Evolutionary conservation across 2,329 filamentous ascomycete species (phyloP), one percentile per base, ranked within the genome.

Genomic region (Pochonia chlamydosporia): DNA sequence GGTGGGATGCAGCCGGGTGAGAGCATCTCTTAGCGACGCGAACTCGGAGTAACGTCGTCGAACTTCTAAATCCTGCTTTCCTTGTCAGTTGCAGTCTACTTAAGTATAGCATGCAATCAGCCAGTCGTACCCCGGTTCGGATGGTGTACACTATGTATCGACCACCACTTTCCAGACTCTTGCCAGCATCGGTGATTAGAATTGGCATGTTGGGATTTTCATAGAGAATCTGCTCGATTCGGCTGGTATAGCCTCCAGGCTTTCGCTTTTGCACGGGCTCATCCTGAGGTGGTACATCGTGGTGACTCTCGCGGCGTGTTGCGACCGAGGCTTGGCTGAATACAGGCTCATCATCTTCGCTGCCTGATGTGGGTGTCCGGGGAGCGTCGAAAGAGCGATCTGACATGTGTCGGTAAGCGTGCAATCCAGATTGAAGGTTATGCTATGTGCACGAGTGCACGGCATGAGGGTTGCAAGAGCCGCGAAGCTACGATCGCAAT

Each of bases 101-200:
- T n/a, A n/a, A n/a, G n/a, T n/a, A 21, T 14, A 23, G 9, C 14
- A 16, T 18, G 5, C 26, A 4, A 14, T 16, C n/a, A 25, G 2
- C 33, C 5, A n/a, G 25, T n/a, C 43, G 39, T 84, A 96, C 91
- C 43, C 90, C 92, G 35, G 93, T 97, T 54, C 89, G 81, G 60
- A 99, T 97, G 10, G 92, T 96, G 68, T 99, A 99, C 30, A 95
- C 91, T 59, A 99, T 99, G 63, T 89, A 96, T 69, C 89, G 85
- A 14, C 91, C 90, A 47, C 90, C 90, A 55, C 87, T 91, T 66
- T 97, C 92, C 52, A 84, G 71, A 67, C 92, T 96, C 79, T 99
- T 99, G 49, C 93, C 93, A 3, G 95, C 93, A 62, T 96, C 88
- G 2, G 87, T 92, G 57, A 99, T 99, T 50, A 95, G 67, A 54